Percentiles rank a stretch among this genome's conserved stretches.
phyloP scores from a whole-genome alignment of 257 asterid genomes.

The Solanum lycopersicoides region DNA sequence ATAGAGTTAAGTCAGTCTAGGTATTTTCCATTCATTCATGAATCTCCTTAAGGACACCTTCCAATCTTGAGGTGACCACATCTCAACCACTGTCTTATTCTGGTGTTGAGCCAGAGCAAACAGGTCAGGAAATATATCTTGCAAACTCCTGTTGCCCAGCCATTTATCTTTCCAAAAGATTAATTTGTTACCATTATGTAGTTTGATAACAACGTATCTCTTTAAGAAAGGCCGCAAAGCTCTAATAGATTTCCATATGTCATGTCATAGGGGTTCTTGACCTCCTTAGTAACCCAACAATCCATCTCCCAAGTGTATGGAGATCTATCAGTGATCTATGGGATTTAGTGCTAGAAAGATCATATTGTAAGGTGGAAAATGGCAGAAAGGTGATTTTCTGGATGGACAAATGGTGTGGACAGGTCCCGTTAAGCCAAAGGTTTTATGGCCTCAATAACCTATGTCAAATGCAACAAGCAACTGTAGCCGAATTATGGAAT shows the following conservation, averaged over 20 bases:
- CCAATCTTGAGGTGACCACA: neutral
- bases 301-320: neutral
- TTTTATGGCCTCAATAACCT: no score
- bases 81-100: neutral
- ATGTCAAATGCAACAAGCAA: no score
- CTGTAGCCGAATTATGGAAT: no score
- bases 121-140: neutral
- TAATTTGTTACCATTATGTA: neutral
- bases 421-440: no score
- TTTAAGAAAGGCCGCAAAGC: neutral
- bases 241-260: neutral
- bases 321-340: no score
- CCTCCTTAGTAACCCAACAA: neutral
- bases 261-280: neutral
- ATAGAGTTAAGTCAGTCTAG: neutral
- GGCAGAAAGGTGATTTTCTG: no score
- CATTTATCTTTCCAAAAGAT: neutral
- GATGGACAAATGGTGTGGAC: no score
- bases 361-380: no score
- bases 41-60: neutral
- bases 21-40: neutral
- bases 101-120: neutral
- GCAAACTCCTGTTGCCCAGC: neutral
- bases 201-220: neutral
- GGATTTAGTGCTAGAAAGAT: no score